Evolutionary conservation across 2,329 filamentous ascomycete species (phyloP), one percentile per base, ranked within the genome.

Genomic region (Fusarium fracticaudum): DNA sequence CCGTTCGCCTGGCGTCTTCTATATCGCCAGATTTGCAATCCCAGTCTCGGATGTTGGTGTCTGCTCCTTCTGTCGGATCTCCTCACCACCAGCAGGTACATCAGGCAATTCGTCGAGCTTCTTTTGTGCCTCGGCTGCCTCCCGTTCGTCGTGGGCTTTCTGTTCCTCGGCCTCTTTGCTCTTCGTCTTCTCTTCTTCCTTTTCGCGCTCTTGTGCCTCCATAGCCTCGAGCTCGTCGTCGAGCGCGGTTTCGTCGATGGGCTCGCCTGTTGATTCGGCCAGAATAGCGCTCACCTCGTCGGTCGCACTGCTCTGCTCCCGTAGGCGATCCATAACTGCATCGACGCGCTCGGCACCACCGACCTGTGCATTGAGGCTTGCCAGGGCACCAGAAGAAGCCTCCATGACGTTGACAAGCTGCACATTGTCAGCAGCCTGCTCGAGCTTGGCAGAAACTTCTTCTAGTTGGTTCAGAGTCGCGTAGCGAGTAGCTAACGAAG

Each of bases 201-300:
- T 88, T 78, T 85, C 85, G 73, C 79, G 83, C 76, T 90, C 88
- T 73, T 90, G 86, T 40, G 80, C 85, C 83, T 95, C 91, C 84
- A 99, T 85, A 8, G 87, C 91, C 75, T 93, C 92, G 53, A 98
- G 87, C 84, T 98, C 96, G 69, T 96, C 93, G 76, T 98, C 95
- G 63, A 98, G 90, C 81, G 97, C 95, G 26, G 80, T 87, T 79
- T 98, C 95, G 80, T 98, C 94, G 38, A 97, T 86, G 3, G 81
- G 82, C 45, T 77, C 80, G 20, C 83, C 85, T 18, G 84, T 86
- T 11, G 79, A 76, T 75, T 96, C 94, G 60, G 91, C 91, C 71
- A 98, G 88, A 45, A 96, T 91, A 63, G 88, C 90, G 35, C 91
- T 90, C 29, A 98, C 89, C 84, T 98, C 96, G 79, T 98, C 95